Evolutionary conservation across 2,329 filamentous ascomycete species (phyloP), one percentile per base, ranked within the genome.

Genomic region (Sporothrix curviconia): DNA sequence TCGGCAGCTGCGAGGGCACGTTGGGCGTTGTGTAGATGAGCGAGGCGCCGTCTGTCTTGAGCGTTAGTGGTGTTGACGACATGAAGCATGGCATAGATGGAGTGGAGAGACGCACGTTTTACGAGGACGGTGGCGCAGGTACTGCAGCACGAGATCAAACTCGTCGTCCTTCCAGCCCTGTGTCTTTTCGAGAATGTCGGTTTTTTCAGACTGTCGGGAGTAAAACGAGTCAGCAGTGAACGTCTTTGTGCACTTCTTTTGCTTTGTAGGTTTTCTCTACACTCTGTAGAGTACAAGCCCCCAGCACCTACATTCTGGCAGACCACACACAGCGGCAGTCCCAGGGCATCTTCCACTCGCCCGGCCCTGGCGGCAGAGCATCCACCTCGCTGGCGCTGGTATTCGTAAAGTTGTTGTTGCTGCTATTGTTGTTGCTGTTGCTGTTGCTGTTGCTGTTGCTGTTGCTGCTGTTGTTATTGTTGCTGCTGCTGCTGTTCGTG

Each of bases 141-240:
- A 95, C 69, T 99, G 94, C 59, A 96, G 79, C 43, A 99, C 89
- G 64, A 94, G 92, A 70, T 99, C 94, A 67, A 99, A 99, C 65
- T 95, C 88, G 64, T 95, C 90, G 71, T 99, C 94, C 72, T 91
- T 92, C 91, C 92, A 99, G 14, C 87, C 85, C 59, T 92, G 85
- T 52, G 90, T 92, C 70, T 89, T 90, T 72, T 97, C 94, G 58
- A 99, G 72, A 39, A 84, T 82, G 67, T 97, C 92, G 70, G 97
- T 95, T 70, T 89, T 91, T 72, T 95, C 90, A 14, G 90, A 82
- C 86, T 90, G 63, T 7, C 9, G 11, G 25, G 34, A 17, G 40
- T 22, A 56, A 12, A 25, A 28, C 0, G 36, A 15, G n/a, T 19
- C 5, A 19, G n/a, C 2, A 9, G 5, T n/a, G 14, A n/a, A n/a